Conservation (phyloP, 371 early-diverging fungal species). For the Mortierella sp. region DNA sequence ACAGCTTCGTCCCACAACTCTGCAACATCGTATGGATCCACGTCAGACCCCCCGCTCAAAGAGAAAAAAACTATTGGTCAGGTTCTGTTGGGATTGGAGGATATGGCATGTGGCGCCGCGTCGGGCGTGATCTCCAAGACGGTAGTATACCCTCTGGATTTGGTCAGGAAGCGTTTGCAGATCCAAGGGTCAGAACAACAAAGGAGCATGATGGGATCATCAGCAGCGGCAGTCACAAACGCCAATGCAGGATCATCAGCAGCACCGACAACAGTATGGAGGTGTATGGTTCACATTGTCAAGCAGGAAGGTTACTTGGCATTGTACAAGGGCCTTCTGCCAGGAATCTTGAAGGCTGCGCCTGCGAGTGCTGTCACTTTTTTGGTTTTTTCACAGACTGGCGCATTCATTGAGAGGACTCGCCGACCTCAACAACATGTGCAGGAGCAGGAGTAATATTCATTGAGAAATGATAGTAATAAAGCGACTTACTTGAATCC, state of each 20-base stretch:
- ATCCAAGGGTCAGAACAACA: constrained; percentile 54
- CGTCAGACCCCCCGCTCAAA: background rate
- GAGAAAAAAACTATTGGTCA: constrained; percentile 25
- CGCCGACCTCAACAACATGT: constrained; percentile 13
- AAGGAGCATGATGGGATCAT: constrained; percentile 50
- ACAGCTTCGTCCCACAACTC: background rate
- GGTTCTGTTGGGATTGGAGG: constrained; percentile 63
- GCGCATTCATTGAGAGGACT: constrained; percentile 36
- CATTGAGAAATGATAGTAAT: background rate
- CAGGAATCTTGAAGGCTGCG: constrained; percentile 89
- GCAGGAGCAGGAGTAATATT: background rate
- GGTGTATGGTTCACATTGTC: constrained; percentile 73
- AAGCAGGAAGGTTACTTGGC: constrained; percentile 84
- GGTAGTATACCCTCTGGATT: constrained; percentile 93
- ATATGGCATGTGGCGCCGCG: constrained; percentile 86
- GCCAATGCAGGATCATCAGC: constrained; percentile 65
- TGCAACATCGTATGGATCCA: constrained; percentile 6
- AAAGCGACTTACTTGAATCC: no score
- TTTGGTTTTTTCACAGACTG: constrained; percentile 70
- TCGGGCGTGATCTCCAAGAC: constrained; percentile 90
- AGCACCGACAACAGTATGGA: constrained; percentile 69
- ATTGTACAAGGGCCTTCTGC: constrained; percentile 90
- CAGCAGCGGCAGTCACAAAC: constrained; percentile 59
- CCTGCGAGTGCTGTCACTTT: constrained; percentile 92
- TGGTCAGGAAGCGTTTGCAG: constrained; percentile 84